phyloP scores from a whole-genome alignment of 306 rosid species.

The Rubus idaeus region DNA sequence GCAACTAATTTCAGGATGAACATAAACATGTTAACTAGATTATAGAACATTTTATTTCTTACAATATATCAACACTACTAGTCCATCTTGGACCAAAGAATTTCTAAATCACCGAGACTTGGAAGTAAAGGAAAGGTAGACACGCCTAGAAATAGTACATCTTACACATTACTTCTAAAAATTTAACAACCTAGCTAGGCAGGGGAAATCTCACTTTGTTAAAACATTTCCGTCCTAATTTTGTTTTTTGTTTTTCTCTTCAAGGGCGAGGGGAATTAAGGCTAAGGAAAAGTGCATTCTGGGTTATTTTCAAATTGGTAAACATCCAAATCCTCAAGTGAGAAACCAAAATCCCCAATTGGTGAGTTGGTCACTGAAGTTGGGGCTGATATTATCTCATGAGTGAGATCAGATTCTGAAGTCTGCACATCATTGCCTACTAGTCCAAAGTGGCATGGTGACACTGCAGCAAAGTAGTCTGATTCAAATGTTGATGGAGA shows the following conservation, averaged over 20 bases:
- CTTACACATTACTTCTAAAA: conserved; percentile 16
- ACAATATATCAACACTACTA: background rate
- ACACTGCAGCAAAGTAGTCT: conserved; percentile 33
- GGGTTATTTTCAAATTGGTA: conserved; percentile 37
- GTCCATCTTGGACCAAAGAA: conserved; percentile 12
- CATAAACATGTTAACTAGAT: background rate
- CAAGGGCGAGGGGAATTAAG: background rate
- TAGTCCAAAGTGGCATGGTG: conserved; percentile 36
- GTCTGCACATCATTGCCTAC: conserved; percentile 41
- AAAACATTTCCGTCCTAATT: background rate
- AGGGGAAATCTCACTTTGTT: conserved; percentile 11
- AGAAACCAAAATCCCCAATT: conserved; percentile 43
- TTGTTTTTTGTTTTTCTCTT: background rate
- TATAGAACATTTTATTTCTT: conserved; percentile 6
- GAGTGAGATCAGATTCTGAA: conserved; percentile 51
- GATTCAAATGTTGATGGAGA: conserved; percentile 54
- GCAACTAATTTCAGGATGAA: background rate
- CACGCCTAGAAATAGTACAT: background rate
- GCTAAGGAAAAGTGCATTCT: conserved; percentile 31
- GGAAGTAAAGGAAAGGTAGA: background rate
- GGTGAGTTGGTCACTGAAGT: conserved; percentile 66
- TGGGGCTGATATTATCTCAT: conserved; percentile 59
- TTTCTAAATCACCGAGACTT: background rate
- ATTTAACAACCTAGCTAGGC: conserved; percentile 20
- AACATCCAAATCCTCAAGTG: conserved; percentile 43